Evolutionary conservation across 2,329 filamentous ascomycete genomes (phyloP), one percentile per base, ranked within the genome.

Genomic region (Onygenales sp.): DNA sequence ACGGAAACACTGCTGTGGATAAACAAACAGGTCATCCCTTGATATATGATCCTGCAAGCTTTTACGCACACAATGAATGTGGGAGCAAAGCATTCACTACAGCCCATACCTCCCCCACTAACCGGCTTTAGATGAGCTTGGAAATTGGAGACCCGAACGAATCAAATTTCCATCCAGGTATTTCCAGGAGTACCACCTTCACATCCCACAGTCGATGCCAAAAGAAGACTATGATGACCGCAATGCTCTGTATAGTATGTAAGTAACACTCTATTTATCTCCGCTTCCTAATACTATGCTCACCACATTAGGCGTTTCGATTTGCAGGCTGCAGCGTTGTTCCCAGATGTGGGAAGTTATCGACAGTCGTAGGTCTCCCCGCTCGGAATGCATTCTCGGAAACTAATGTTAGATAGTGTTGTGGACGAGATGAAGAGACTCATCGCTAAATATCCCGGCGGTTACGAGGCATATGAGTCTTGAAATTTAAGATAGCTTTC

Each of bases 1-100:
- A 61, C 49, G 65, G 63, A 4, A 70, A 69, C 45, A 49, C 53
- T 2, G 66, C 63, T 0, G 68, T 60, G 1, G 54, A 62, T 45
- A 32, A 34, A 6, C 44, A 27, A 3, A 59, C 59, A 2, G 52
- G 51, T 39, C 27, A 39, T n/a, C 58, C 58, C 7, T 43, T 64
- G 13, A 50, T 62, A 9, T 62, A 54, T 43, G 60, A 62, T 44
- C 55, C 55, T 1, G 53, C 43, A 14, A 57, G 52, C 13, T 53
- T 60, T 21, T 63, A 60, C 42, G 62, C 53, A 9, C 62, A 65
- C 39, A 61, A 65, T 54, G 62, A 65, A 43, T 60, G 60, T 63
- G 51, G 50, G 57, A 52, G 17, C 37, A 13, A 37, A 14, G 11
- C 17, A 27, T 36, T 48, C 43, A 6, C 13, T 4, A 27, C 21